Base-by-base conservation (phyloP, 495 filamentous ascomycete genomes). In the Neurospora pannonica region DNA sequence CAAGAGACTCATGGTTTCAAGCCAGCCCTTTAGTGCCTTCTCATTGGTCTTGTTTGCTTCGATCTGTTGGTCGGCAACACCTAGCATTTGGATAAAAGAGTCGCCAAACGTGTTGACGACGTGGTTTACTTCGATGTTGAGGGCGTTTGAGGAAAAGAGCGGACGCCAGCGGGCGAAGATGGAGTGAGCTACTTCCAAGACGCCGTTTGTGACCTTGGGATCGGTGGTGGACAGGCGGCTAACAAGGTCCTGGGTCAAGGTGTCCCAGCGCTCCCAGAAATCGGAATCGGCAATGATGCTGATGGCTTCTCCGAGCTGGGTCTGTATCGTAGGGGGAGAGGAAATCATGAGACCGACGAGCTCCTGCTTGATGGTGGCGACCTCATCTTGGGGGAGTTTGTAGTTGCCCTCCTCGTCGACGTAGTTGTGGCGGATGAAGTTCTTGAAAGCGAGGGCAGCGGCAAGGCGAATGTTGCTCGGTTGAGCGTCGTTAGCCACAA, bases 91-190 rank as follows among this genome's bases (percentile, higher is more conserved):
- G 43, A 98, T 86, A 82, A 96, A 97, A 1, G 97, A 93, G 4
- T 83, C 84, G 38, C 92, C 91, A 78, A 99, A 98, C 76, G 89
- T 93, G 62, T 82, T 83, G 37, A 98, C 88, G 48, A 99, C 97
- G 81, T 98, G 97, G 81, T 96, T 93, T 80, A 99, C 94, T 81
- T 99, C 97, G 8, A 87, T 91, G 83, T 93, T 98, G 11, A 99
- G 88, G 10, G 89, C 92, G 80, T 98, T 94, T 60, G 94, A 97
- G 48, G 92, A 88, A 83, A 95, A 97, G 13, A 98, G 86, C 28
- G 96, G 97, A 72, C 94, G 88, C 97, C 97, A 99, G 74, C 96
- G 87, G 83, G 92, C 93, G 87, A 98, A 99, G 77, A 99, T 98
- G 6, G 95, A 97, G 83, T 99, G 97, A 62, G 97, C 97, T 54